Conservation (phyloP, 805 yeast genomes). For the Saccharomyces kudriavzevii region DNA sequence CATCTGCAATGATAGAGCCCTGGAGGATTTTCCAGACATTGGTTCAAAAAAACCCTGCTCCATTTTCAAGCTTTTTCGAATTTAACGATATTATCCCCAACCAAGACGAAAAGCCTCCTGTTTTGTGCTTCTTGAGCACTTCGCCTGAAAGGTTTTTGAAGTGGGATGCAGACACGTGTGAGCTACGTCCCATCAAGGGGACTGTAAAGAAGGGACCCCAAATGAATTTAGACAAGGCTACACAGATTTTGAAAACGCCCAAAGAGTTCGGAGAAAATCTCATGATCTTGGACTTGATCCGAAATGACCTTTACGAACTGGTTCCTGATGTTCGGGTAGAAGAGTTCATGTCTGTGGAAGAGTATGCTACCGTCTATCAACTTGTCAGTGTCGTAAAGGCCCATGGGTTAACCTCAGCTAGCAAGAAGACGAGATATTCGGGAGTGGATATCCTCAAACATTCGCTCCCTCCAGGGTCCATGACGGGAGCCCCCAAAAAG, state of each 20-base stretch:
- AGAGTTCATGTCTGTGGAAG: constrained; percentile 85
- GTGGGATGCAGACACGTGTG: constrained; percentile 61
- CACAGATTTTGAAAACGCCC: constrained; percentile 61
- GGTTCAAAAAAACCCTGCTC: constrained; percentile 76
- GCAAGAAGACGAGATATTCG: constrained; percentile 28
- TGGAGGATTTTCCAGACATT: constrained; percentile 79
- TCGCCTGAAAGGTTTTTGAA: constrained; percentile 91
- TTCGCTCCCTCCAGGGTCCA: constrained; percentile 94
- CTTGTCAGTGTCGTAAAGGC: constrained; percentile 86
- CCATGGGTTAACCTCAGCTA: constrained; percentile 12
- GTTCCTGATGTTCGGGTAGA: constrained; percentile 60
- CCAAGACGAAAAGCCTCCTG: constrained; percentile 42
- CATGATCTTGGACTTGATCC: constrained; percentile 92
- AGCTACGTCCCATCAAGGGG: constrained; percentile 92
- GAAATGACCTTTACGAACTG: constrained; percentile 78
- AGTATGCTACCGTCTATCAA: constrained; percentile 84
- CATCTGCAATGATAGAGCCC: constrained; percentile 44
- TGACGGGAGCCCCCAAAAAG: constrained; percentile 99
- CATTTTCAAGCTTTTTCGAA: constrained; percentile 74
- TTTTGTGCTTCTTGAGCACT: constrained; percentile 57
- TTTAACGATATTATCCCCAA: constrained; percentile 34
- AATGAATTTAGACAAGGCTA: constrained; percentile 52
- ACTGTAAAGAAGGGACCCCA: constrained; percentile 65
- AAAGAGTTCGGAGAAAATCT: constrained; percentile 93
- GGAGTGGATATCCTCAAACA: constrained; percentile 76